phyloP scores from a whole-genome alignment of 495 filamentous ascomycete species.

The Aspergillus conjunctus region DNA sequence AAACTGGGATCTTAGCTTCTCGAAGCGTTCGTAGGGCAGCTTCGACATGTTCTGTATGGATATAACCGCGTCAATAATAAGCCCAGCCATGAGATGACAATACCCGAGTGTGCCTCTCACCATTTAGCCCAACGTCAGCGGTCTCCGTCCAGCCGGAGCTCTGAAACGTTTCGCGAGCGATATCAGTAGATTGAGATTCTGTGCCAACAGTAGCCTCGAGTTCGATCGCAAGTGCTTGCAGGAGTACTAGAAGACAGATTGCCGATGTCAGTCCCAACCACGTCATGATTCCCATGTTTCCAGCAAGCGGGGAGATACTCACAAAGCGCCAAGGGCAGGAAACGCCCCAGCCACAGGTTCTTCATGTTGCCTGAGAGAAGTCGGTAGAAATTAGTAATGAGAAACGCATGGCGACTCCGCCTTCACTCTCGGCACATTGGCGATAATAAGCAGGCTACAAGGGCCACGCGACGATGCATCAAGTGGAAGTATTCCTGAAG shows the following conservation, averaged over 20 bases:
- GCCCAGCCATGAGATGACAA: conserved; percentile 13
- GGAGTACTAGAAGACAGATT: conserved; percentile 34
- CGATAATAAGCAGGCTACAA: neutral
- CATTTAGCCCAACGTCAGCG: conserved; percentile 30
- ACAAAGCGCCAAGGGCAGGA: conserved; percentile 47
- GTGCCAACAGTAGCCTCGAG: conserved; percentile 25
- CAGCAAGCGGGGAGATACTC: conserved; percentile 24
- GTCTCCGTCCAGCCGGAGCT: conserved; percentile 24
- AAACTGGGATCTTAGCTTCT: conserved; percentile 31
- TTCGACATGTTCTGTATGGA: conserved; percentile 38
- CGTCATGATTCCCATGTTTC: neutral
- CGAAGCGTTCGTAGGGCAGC: conserved; percentile 40
- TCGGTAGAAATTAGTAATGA: conserved; percentile 24
- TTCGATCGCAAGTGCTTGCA: conserved; percentile 38
- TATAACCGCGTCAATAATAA: neutral
- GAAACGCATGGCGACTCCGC: conserved; percentile 46
- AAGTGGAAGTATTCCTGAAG: conserved; percentile 17
- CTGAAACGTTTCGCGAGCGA: conserved; percentile 23
- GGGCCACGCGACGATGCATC: conserved; percentile 1
- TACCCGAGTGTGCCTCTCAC: conserved; percentile 29
- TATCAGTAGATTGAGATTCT: conserved; percentile 25
- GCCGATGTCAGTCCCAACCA: conserved; percentile 30
- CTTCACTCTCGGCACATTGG: conserved; percentile 11
- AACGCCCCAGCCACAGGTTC: conserved; percentile 35
- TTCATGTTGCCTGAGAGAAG: conserved; percentile 44